Conservation (phyloP, 2,329 filamentous ascomycete species). For the Fusarium penzigii region DNA sequence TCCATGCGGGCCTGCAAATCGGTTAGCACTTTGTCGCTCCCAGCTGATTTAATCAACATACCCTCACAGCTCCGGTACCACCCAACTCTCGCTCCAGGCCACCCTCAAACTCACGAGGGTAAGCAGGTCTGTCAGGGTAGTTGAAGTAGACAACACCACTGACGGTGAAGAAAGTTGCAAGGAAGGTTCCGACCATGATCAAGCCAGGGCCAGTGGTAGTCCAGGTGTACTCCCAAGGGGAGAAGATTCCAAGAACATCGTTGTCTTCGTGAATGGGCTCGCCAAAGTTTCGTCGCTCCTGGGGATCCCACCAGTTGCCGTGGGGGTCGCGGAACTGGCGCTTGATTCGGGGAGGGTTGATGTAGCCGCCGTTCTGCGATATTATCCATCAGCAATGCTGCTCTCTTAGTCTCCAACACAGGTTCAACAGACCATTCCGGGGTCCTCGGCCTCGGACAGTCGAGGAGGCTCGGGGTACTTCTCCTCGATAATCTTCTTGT, state of each 20-base stretch:
- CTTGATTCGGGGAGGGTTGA: slow-evolving; percentile 79
- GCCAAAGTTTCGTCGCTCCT: slow-evolving; percentile 95
- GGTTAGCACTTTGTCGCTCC: slow-evolving; percentile 16
- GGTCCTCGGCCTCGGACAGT: slow-evolving; percentile 63
- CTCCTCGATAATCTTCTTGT: slow-evolving; percentile 49
- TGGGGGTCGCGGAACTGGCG: slow-evolving; percentile 91
- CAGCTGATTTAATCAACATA: slow-evolving; percentile 46
- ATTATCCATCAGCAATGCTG: slow-evolving; percentile 27
- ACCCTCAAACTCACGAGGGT: slow-evolving; percentile 69
- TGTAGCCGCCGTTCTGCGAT: slow-evolving; percentile 77
- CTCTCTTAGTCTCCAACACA: slow-evolving; percentile 4
- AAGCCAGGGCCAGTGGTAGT: slow-evolving; percentile 68
- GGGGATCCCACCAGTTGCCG: slow-evolving; percentile 94
- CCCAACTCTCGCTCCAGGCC: slow-evolving; percentile 76
- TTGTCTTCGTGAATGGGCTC: slow-evolving; percentile 97
- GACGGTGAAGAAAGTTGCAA: slow-evolving; percentile 63
- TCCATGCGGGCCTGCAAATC: slow-evolving; percentile 52
- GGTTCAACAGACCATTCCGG: slow-evolving; percentile 58
- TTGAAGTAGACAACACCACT: slow-evolving; percentile 66
- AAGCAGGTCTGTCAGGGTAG: slow-evolving; percentile 72
- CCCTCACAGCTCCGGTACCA: slow-evolving; percentile 65
- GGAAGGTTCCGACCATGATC: slow-evolving; percentile 67
- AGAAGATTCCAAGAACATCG: slow-evolving; percentile 88
- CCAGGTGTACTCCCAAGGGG: slow-evolving; percentile 87
- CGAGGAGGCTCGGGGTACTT: slow-evolving; percentile 51